Evolutionary conservation across 345 rosid genomes (phyloP).

Genomic region (Draba incana): DNA sequence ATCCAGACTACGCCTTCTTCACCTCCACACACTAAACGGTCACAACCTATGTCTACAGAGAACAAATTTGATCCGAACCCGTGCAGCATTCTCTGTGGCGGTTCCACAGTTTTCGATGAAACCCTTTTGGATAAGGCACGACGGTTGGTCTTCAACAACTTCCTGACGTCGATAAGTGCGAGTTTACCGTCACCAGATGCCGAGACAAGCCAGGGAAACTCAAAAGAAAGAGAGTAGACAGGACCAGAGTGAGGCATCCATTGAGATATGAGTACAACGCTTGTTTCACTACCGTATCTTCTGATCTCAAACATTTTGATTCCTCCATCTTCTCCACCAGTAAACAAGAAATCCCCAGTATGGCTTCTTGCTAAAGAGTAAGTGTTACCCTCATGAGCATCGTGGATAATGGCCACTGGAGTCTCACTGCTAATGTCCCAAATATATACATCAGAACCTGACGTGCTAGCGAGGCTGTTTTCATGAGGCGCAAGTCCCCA

Average conservation of each 20-base stretch:
- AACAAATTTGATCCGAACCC: constrained; percentile 74
- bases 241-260: constrained; percentile 91
- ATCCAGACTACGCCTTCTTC: constrained; percentile 85
- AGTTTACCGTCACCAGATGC: constrained; percentile 87
- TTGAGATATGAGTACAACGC: constrained; percentile 58
- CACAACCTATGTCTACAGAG: constrained; percentile 81
- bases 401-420: constrained; percentile 52
- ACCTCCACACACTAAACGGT: constrained; percentile 87
- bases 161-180: constrained; percentile 76
- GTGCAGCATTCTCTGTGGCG: constrained; percentile 93
- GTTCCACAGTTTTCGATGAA: constrained; percentile 55
- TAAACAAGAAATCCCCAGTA: constrained; percentile 79
- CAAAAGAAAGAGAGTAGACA: constrained; percentile 78
- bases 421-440: constrained; percentile 68
- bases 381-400: constrained; percentile 70
- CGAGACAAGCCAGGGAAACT: constrained; percentile 98
- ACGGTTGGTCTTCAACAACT: constrained; percentile 59
- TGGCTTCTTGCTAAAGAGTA: constrained; percentile 78
- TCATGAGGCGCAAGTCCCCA: constrained; percentile 81
- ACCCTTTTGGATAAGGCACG: constrained; percentile 42
- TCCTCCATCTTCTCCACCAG: constrained; percentile 92
- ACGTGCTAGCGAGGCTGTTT: constrained; percentile 58
- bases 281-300: constrained; percentile 25
- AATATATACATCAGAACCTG: constrained; percentile 84
- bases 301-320: constrained; percentile 85